Base-by-base conservation (phyloP, 441 rosid species). In the Raphanus hybrid region DNA sequence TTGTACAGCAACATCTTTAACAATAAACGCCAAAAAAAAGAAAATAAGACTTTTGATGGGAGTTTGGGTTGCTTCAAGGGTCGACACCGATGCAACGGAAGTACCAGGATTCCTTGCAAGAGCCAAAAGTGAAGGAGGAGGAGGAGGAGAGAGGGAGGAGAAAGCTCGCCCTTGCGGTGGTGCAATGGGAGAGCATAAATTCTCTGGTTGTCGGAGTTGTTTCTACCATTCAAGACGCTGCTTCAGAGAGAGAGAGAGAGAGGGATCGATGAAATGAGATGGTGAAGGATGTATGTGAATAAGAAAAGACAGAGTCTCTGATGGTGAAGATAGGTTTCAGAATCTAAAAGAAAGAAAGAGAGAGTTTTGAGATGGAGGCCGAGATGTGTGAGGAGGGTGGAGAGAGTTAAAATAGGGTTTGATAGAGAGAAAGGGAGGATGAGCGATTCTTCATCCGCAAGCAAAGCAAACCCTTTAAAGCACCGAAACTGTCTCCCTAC, bases 21-120 rank as follows among this genome's bases (percentile, higher is more conserved):
- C 48, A 15, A 15, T 8, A 35, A 62, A 32, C 26, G 20, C 27
- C 8, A 70, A 55, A 3, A 15, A n/a, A 23, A 62, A 37, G 37
- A 60, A 59, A 64, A 0, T 16, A 10, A 63, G 18, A 64, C 32
- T 10, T 10, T 7, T 41, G 58, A 60, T 43, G 69, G 8, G 6
- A 15, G 45, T 69, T 39, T 32, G 35, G n/a, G 57, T 61, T 35
- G 3, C 9, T 61, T 85, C 83, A 91, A 52, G 97, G 98, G 90
- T 94, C 96, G 79, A 88, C 73, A 82, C 97, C 95, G 75, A 89
- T 82, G 92, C 97, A 92, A 83, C 92, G 97, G 69, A 80, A 89
- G 90, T 86, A 92, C 98, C 98, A 94, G 91, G 91, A 92, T 80
- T 89, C 89, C 75, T 90, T 94, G 89, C 89, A 89, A 54, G 94